phyloP scores from a whole-genome alignment of 1,284 basidiomycete genomes.

The Tilletiaria anomala region DNA sequence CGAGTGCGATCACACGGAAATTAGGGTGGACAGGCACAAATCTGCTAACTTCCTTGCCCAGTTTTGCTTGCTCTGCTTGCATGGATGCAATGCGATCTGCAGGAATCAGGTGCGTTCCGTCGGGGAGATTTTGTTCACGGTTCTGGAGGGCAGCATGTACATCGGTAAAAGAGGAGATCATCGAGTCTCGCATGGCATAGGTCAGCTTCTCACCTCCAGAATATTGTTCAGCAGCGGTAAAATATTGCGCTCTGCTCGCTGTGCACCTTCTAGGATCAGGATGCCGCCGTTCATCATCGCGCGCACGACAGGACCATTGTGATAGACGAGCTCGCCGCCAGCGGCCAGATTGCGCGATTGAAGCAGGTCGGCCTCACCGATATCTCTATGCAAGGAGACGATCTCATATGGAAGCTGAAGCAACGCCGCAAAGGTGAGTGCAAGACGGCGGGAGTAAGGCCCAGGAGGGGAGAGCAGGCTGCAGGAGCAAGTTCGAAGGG shows the following conservation, averaged over 20 bases:
- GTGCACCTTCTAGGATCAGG: conserved; percentile 40
- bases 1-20: conserved; percentile 40
- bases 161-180: neutral
- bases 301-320: conserved; percentile 38
- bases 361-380: conserved; percentile 40
- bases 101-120: conserved; percentile 41
- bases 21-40: conserved; percentile 39
- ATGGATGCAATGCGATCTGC: conserved; percentile 27
- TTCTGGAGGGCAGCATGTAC: too few relatives aligned
- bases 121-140: conserved; percentile 37
- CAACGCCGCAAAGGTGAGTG: conserved; percentile 38
- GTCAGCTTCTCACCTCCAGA: conserved; percentile 30
- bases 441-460: conserved; percentile 39
- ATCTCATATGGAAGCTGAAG: conserved; percentile 38
- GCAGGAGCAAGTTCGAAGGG: too few relatives aligned
- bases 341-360: conserved; percentile 34
- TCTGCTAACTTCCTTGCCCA: conserved; percentile 5
- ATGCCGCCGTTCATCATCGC: conserved; percentile 40
- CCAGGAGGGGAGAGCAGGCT: conserved; percentile 36
- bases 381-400: conserved; percentile 39
- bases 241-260: conserved; percentile 38
- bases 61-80: conserved; percentile 12
- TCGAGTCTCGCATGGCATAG: conserved; percentile 2
- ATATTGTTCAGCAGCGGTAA: conserved; percentile 40
- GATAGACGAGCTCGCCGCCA: conserved; percentile 35